phyloP scores from a whole-genome alignment of 495 filamentous ascomycete species.

The Neurospora tetraspora region DNA sequence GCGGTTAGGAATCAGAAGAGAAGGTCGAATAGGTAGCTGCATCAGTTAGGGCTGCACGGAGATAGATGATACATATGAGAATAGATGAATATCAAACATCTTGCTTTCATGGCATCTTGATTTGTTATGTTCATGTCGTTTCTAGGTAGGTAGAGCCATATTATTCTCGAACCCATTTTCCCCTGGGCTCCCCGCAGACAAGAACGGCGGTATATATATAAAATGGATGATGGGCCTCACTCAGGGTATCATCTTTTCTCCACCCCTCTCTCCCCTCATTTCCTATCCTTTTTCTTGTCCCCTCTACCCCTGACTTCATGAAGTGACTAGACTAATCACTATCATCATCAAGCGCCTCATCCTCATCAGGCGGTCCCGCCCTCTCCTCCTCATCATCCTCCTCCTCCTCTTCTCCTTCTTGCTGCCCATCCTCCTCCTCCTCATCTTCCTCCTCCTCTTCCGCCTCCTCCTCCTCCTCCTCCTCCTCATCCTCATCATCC shows the following conservation, averaged over 20 bases:
- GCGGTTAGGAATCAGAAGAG: not conserved
- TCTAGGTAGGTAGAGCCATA: too few species aligned
- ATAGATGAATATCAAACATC: not conserved
- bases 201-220: not conserved
- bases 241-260: not conserved
- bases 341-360: conserved; percentile 57
- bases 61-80: not conserved
- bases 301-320: not conserved
- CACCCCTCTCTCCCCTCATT: not conserved
- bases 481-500: conserved; percentile 46
- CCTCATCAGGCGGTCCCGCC: conserved; percentile 40
- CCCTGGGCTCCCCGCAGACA: not conserved
- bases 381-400: conserved; percentile 34
- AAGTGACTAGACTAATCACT: conserved; percentile 31
- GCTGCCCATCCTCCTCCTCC: conserved; percentile 36
- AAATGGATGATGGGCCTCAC: not conserved
- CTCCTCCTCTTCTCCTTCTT: conserved; percentile 32
- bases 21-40: not conserved
- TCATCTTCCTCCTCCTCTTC: conserved; percentile 37
- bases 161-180: too few species aligned
- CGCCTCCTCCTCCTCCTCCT: conserved; percentile 41
- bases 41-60: not conserved
- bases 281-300: not conserved
- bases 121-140: not conserved
- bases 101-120: not conserved